Base-by-base conservation (phyloP, 331 rosid species). In the Rosa hybrid region DNA sequence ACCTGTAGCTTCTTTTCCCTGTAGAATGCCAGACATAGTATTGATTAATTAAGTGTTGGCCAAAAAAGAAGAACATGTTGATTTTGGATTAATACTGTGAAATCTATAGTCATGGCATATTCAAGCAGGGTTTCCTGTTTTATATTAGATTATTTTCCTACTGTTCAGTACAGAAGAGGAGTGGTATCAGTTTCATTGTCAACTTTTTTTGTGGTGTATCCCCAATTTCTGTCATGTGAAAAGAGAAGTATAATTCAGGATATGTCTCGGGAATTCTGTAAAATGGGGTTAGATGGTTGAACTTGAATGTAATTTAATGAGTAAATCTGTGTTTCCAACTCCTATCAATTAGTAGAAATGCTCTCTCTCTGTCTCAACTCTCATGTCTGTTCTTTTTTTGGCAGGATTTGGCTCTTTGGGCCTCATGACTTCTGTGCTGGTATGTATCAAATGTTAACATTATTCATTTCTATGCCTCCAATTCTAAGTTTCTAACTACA, bases 331-430 rank as follows among this genome's bases (percentile, higher is more conserved):
- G 68, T 27, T 62, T 27, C 38, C 68, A 12, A 23, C 18, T 62
- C 39, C 39, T 12, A 62, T 63, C 20, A 27, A 30, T 27, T 13
- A 27, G 69, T 27, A 13, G 42, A 27, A 63, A 27, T 27, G 20
- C 68, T 13, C 39, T 34, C 7, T 21, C 23, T 21, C 39, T 5
- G 39, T 62, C 42, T 56, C 67, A 77, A 84, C 77, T 21, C 65
- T 59, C 65, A 57, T n/a, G 64, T 57, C 64, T n/a, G 45, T 45
- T 69, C 3, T 23, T 67, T 65, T 71, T 7, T 76, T 68, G 90
- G 90, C 94, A 95, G 99, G 98, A 83, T 95, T 95, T 86, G 99
- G 99, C 54, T 91, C 98, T 16, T 81, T 95, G 89, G 99, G 99
- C 71, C 99, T 95, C 77, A 95, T 95, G 99, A 44, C 94, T 76